These are phyloP conservation scores for Cladobotryum mycophilum DNA, from an alignment of 2,329 filamentous ascomycete species.

Conservation along the genomic window DNA sequence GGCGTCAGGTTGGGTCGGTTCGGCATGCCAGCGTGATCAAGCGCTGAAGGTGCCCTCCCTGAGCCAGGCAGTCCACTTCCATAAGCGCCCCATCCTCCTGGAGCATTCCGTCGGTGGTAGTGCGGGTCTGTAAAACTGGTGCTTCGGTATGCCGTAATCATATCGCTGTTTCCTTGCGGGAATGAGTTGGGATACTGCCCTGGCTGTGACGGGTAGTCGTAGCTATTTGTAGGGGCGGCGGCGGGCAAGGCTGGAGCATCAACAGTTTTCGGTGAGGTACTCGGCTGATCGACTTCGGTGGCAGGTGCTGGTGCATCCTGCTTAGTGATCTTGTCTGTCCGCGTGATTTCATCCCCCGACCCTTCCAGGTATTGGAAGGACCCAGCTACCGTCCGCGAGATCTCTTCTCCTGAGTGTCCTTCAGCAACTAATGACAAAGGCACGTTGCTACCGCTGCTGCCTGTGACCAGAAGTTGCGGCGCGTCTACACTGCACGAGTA, in stretches of 20 bases:
- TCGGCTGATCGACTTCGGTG: slow-evolving; percentile 32
- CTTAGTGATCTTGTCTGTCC: slow-evolving; percentile 30
- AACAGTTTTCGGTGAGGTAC: slow-evolving; percentile 37
- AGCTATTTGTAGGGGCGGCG: slow-evolving; percentile 37
- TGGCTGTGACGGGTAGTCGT: slow-evolving; percentile 40
- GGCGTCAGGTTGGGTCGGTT: slow-evolving; percentile 41
- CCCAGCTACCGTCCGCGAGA: slow-evolving; percentile 43
- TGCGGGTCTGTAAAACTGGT: slow-evolving; percentile 44
- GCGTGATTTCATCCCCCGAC: slow-evolving; percentile 40
- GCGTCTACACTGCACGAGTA: slow-evolving; percentile 69
- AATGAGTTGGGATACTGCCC: slow-evolving; percentile 35
- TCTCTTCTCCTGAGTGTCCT: slow-evolving; percentile 44
- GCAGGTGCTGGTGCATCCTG: slow-evolving; percentile 32
- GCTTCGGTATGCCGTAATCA: slow-evolving; percentile 51
- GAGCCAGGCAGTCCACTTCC: slow-evolving; percentile 33
- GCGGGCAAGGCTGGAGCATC: slow-evolving; percentile 30
- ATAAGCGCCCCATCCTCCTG: slow-evolving; percentile 39
- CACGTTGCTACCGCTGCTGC: slow-evolving; percentile 41
- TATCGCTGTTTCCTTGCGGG: slow-evolving; percentile 39
- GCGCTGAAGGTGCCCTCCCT: slow-evolving; percentile 35
- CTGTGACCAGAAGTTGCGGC: slow-evolving; percentile 52
- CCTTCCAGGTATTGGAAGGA: slow-evolving; percentile 46
- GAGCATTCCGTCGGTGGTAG: slow-evolving; percentile 34
- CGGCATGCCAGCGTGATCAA: slow-evolving; percentile 36
- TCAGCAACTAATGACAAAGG: slow-evolving; percentile 50